These are phyloP conservation scores for Gossypium raimondii DNA, from an alignment of 345 rosid species.

Conservation along the genomic window DNA sequence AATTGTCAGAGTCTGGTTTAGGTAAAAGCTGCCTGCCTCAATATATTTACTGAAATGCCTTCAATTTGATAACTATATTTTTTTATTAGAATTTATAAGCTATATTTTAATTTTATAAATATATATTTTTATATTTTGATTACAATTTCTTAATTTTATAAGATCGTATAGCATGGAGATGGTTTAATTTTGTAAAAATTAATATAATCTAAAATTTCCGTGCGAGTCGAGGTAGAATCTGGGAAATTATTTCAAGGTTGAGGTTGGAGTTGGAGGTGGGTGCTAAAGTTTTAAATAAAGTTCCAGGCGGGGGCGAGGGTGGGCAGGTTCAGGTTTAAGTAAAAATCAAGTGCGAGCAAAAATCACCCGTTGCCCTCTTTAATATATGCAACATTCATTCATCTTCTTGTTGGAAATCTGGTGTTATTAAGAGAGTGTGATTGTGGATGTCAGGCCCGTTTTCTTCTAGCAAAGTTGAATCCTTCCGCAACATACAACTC, in stretches of 20 bases:
- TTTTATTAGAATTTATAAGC: no score
- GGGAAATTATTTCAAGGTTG: no score
- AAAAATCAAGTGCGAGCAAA: neutral
- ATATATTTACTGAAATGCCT: no score
- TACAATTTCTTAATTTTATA: neutral
- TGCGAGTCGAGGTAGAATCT: no score
- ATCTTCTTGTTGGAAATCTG: neutral
- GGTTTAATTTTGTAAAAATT: neutral
- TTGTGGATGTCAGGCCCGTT: slow-evolving; percentile 59
- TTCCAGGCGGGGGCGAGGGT: neutral
- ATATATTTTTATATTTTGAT: no score
- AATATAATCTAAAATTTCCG: neutral
- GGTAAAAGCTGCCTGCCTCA: no score
- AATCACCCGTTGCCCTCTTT: neutral
- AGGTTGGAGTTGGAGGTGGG: neutral
- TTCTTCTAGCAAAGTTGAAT: slow-evolving; percentile 85
- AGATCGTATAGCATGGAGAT: neutral
- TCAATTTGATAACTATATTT: no score
- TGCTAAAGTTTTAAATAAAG: neutral
- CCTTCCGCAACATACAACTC: slow-evolving; percentile 73
- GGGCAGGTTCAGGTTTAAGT: neutral
- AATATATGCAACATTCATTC: neutral
- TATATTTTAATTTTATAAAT: no score
- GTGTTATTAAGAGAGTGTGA: neutral
- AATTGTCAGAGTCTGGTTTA: no score